Base-by-base conservation (phyloP, 495 filamentous ascomycete species). In the Glonium stellatum region DNA sequence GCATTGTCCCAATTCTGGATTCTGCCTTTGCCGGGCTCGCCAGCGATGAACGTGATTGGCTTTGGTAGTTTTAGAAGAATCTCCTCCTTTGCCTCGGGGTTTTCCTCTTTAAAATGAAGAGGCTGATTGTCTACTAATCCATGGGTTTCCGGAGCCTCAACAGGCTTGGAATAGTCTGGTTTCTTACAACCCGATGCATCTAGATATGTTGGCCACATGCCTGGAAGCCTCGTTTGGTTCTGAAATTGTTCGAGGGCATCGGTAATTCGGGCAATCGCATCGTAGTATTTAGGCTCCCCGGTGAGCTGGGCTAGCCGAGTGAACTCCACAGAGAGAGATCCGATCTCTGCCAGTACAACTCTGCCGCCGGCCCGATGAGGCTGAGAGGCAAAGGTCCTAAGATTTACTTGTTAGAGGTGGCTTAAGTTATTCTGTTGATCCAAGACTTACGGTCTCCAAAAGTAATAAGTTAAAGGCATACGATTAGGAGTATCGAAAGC, bases 401-500 rank as follows among this genome's bases (percentile, higher is more conserved):
- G 0, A 15, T 37, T 12, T 21, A 0, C n/a, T 39, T 31, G 10
- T 50, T 55, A 23, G 25, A 39, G 15, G 42, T 34, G 13, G 12
- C 10, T 31, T 18, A 5, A 39, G 12, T 47, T 5, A 46, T 31
- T 25, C 15, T 9, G 41, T 37, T 10, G 9, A 5, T 0, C 1
- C 13, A 18, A 15, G 44, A 79, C 80, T 74, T 70, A 82, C 78
- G 91, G 89, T 36, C 83, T 82, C 90, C 90, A 96, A 49, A 81
- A 78, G 72, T 95, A 97, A 71, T 85, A 92, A 1, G 93, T 82
- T 19, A 88, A 70, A 12, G 93, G 93, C 91, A 98, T 95, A 57
- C 92, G 83, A 69, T 98, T 98, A 0, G 93, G 92, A 8, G 93
- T 97, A 72, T 98, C 93, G 72, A 98, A 98, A 12, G 88, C 85